Percentiles rank a stretch among this genome's conserved stretches.
These are phyloP conservation scores for Malus sylvestris DNA, from an alignment of 306 rosid species.

Conservation along the genomic window DNA sequence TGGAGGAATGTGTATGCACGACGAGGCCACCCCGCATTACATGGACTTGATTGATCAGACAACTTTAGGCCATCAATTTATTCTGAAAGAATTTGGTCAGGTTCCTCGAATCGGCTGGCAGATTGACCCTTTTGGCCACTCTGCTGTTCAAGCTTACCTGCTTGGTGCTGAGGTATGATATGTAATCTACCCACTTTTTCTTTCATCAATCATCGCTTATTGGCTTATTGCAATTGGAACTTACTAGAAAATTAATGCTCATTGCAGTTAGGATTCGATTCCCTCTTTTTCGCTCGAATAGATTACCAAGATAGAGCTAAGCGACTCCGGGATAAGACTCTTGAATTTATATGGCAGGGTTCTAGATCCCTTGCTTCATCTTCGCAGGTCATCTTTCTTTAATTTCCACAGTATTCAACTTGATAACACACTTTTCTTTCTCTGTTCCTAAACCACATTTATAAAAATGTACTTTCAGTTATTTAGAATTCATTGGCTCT, in stretches of 20 bases:
- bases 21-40: conserved; percentile 81
- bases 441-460: neutral
- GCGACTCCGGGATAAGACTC: conserved; percentile 57
- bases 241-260: conserved; percentile 3
- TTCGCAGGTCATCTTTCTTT: conserved; percentile 40
- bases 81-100: conserved; percentile 54
- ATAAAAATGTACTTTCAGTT: neutral
- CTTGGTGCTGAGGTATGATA: conserved; percentile 65
- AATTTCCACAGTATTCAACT: neutral
- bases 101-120: conserved; percentile 87
- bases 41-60: conserved; percentile 82
- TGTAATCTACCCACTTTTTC: neutral
- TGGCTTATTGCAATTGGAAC: neutral
- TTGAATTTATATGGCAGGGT: conserved; percentile 78
- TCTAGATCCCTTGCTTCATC: conserved; percentile 70
- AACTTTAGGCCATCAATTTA: conserved; percentile 66
- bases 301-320: conserved; percentile 82
- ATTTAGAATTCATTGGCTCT: neutral
- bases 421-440: neutral
- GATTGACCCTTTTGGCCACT: conserved; percentile 81
- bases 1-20: conserved; percentile 89
- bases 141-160: conserved; percentile 84
- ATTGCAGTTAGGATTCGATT: conserved; percentile 80
- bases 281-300: conserved; percentile 71
- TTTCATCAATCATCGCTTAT: neutral